Percentiles rank a stretch among this genome's conserved stretches.
Evolutionary conservation across 1,284 basidiomycete genomes (phyloP).

Genomic region (Ustilago cynodontis): DNA sequence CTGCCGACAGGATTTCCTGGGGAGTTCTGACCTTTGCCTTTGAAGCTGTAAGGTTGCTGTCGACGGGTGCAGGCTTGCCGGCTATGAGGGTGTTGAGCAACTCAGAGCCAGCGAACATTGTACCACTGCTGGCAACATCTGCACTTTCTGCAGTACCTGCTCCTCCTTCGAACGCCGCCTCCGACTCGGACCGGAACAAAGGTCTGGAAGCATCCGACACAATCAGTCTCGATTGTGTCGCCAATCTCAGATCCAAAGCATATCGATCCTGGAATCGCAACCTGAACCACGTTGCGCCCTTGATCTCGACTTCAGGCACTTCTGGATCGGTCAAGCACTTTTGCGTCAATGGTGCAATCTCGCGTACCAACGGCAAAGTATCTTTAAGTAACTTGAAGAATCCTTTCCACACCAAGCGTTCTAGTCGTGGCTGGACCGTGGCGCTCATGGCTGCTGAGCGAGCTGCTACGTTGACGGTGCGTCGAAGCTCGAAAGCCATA

Average conservation of each 20-base stretch:
- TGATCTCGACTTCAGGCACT: conserved; percentile 76
- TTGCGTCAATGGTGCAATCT: conserved; percentile 77
- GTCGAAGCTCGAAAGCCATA: conserved; percentile 45
- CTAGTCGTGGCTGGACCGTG: conserved; percentile 19
- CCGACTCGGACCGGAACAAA: conserved; percentile 37
- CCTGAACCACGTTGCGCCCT: conserved; percentile 83
- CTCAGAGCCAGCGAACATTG: conserved; percentile 20
- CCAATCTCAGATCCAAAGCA: conserved; percentile 81
- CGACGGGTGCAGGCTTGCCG: not conserved
- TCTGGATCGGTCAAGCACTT: conserved; percentile 69
- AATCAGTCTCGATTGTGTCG: conserved; percentile 74
- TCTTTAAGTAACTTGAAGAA: conserved; percentile 73
- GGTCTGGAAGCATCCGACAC: conserved; percentile 41
- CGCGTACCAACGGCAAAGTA: conserved; percentile 79
- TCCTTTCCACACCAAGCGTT: conserved; percentile 45
- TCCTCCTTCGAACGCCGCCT: not conserved
- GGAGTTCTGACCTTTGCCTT: not conserved
- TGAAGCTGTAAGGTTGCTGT: not conserved
- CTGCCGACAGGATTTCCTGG: not conserved
- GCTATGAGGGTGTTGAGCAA: conserved; percentile 22
- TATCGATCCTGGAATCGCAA: conserved; percentile 80
- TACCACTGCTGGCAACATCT: not conserved
- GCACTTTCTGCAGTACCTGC: not conserved
- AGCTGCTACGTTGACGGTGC: conserved; percentile 70
- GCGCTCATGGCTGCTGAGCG: conserved; percentile 71